Conservation (phyloP, 2,329 filamentous ascomycete species). For the Anthostomella pinea region DNA sequence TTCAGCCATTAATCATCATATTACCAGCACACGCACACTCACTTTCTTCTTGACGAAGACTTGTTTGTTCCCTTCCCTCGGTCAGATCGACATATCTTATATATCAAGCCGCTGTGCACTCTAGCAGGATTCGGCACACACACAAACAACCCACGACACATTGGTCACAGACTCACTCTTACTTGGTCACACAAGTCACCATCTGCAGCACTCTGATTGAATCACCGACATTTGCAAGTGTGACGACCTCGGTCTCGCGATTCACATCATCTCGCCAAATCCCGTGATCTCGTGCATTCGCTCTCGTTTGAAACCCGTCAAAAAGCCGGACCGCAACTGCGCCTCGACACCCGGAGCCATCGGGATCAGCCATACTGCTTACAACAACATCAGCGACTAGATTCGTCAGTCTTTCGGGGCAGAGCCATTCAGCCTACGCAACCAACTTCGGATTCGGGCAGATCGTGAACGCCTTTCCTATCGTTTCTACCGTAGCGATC, state of each 20-base stretch:
- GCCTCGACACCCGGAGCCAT: too few species aligned
- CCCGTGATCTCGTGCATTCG: slow-evolving; percentile 15
- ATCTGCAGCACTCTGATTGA: slow-evolving; percentile 21
- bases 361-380: background rate
- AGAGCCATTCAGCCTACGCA: slow-evolving; percentile 15
- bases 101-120: too few species aligned
- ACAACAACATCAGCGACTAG: slow-evolving; percentile 7
- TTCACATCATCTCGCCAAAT: slow-evolving; percentile 23
- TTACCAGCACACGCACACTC: slow-evolving; percentile 16
- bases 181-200: slow-evolving; percentile 23
- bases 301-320: slow-evolving; percentile 11
- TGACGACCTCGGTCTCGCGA: slow-evolving; percentile 18
- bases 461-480: slow-evolving; percentile 13
- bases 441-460: slow-evolving; percentile 14
- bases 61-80: slow-evolving; percentile 17
- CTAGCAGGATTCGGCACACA: slow-evolving; percentile 11
- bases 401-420: slow-evolving; percentile 23
- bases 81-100: too few species aligned
- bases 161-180: too few species aligned
- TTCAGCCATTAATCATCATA: slow-evolving; percentile 26
- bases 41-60: slow-evolving; percentile 23
- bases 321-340: slow-evolving; percentile 13
- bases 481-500: slow-evolving; percentile 17
- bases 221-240: slow-evolving; percentile 18
- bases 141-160: slow-evolving; percentile 12